phyloP scores from a whole-genome alignment of 164 flowering plant species.

The Tinospora cordifolia region DNA sequence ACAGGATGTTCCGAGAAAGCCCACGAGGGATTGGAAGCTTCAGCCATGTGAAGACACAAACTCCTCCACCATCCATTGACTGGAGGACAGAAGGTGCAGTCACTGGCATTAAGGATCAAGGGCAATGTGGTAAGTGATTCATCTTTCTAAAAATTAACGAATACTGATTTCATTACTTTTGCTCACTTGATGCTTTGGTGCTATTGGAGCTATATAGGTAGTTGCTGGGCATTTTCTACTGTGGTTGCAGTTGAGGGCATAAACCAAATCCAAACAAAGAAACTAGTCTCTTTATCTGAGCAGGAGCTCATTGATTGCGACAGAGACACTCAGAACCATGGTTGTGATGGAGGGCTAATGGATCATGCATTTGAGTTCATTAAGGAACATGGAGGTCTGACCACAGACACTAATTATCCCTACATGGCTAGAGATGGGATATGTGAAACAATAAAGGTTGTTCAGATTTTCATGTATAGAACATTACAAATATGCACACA shows the following conservation, averaged over 20 bases:
- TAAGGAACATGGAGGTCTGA: conserved; percentile 52
- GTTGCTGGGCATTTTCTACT: conserved; percentile 96
- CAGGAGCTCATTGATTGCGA: conserved; percentile 87
- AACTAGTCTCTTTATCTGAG: conserved; percentile 66
- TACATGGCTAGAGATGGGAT: conserved; percentile 53
- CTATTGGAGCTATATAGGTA: conserved; percentile 35
- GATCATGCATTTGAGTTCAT: conserved; percentile 66
- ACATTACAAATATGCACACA: not conserved
- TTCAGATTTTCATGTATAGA: not conserved
- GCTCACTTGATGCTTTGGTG: not conserved
- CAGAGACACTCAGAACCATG: conserved; percentile 41
- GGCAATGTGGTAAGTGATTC: conserved; percentile 54
- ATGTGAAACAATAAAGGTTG: conserved; percentile 49
- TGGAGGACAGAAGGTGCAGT: conserved; percentile 79
- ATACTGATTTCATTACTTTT: not conserved
- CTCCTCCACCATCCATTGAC: conserved; percentile 47
- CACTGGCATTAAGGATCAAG: conserved; percentile 60
- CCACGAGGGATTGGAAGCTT: conserved; percentile 32
- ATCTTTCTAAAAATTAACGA: not conserved
- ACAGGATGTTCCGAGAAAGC: conserved; percentile 46
- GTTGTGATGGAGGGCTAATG: conserved; percentile 87
- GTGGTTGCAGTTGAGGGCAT: conserved; percentile 81
- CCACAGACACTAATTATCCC: conserved; percentile 60
- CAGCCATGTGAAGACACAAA: conserved; percentile 39
- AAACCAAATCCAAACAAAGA: conserved; percentile 58